A percentile compares a stretch with the other conserved stretches of the same genome.
Conservation (phyloP, 306 rosid genomes). For the Acacia confusa region DNA sequence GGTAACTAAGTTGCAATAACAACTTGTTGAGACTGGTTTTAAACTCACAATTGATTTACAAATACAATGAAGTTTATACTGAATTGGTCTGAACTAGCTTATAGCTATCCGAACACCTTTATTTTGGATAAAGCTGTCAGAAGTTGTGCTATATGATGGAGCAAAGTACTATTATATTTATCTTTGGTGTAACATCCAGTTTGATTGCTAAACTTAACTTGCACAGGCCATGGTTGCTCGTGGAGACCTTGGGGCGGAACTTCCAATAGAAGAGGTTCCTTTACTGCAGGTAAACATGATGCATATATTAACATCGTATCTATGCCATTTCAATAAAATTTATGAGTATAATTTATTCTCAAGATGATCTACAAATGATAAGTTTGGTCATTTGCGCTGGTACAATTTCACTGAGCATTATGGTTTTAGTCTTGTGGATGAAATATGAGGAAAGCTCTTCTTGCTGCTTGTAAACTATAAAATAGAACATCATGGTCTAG, state of each 20-base stretch:
- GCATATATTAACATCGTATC: slow-evolving; percentile 5
- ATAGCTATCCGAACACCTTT: slow-evolving; percentile 1
- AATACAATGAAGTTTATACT: slow-evolving; percentile 5
- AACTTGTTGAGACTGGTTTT: neutral
- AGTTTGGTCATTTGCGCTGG: slow-evolving; percentile 6
- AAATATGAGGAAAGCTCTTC: slow-evolving; percentile 31
- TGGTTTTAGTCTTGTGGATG: slow-evolving; percentile 9
- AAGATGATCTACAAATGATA: slow-evolving; percentile 23
- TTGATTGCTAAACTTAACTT: slow-evolving; percentile 28
- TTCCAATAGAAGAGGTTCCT: slow-evolving; percentile 98
- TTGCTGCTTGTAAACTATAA: slow-evolving; percentile 17
- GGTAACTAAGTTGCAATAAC: neutral
- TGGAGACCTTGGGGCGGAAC: slow-evolving; percentile 99
- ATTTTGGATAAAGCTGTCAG: slow-evolving; percentile 19
- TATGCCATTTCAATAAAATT: slow-evolving; percentile 14
- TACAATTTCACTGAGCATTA: slow-evolving; percentile 3
- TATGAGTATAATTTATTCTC: slow-evolving; percentile 13
- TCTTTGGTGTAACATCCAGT: slow-evolving; percentile 15
- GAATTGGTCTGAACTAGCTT: slow-evolving; percentile 16
- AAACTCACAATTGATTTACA: slow-evolving; percentile 11
- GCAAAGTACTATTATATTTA: slow-evolving; percentile 11
- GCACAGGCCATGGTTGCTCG: slow-evolving; percentile 98
- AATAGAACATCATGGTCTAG: slow-evolving; percentile 9
- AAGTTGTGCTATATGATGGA: slow-evolving; percentile 2
- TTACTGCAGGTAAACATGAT: slow-evolving; percentile 69